Evolutionary conservation across 1,139 yeast genomes (phyloP).

Genomic region (Arxiozyma telluris): DNA sequence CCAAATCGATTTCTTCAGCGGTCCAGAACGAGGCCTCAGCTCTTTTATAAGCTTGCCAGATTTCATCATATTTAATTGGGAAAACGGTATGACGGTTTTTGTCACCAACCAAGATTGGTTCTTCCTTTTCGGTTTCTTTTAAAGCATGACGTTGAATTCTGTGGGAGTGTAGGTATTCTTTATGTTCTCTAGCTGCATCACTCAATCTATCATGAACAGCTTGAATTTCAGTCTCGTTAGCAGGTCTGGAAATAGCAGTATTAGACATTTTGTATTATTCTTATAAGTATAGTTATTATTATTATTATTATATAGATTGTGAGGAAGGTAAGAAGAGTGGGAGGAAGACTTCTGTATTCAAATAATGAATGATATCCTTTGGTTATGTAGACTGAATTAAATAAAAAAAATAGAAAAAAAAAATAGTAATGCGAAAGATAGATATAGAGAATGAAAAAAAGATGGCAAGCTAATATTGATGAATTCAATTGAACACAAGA

Average conservation of each 20-base stretch:
- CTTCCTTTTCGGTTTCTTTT: constrained; percentile 72
- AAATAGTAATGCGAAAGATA: too few species aligned
- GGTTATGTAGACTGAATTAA: too few species aligned
- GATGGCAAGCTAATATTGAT: too few species aligned
- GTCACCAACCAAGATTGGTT: constrained; percentile 82
- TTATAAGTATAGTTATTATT: too few species aligned
- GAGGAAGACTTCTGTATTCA: not conserved
- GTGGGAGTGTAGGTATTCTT: constrained; percentile 49
- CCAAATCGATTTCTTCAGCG: constrained; percentile 94
- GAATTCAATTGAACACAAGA: too few species aligned
- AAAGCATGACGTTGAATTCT: constrained; percentile 62
- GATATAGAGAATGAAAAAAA: too few species aligned
- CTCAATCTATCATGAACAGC: constrained; percentile 16
- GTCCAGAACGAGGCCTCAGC: constrained; percentile 97
- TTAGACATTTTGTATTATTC: constrained; percentile 2
- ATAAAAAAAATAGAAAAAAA: too few species aligned
- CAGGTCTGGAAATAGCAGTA: constrained; percentile 1
- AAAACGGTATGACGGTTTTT: constrained; percentile 81
- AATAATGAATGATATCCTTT: not conserved
- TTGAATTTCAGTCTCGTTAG: constrained; percentile 10
- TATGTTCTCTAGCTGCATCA: constrained; percentile 35
- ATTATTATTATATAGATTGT: not conserved
- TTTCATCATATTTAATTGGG: constrained; percentile 95
- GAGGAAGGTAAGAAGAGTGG: not conserved
- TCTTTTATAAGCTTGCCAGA: constrained; percentile 98